phyloP scores from a whole-genome alignment of 129 eudicot genomes.

The sunflower (Helianthus annuus) region DNA sequence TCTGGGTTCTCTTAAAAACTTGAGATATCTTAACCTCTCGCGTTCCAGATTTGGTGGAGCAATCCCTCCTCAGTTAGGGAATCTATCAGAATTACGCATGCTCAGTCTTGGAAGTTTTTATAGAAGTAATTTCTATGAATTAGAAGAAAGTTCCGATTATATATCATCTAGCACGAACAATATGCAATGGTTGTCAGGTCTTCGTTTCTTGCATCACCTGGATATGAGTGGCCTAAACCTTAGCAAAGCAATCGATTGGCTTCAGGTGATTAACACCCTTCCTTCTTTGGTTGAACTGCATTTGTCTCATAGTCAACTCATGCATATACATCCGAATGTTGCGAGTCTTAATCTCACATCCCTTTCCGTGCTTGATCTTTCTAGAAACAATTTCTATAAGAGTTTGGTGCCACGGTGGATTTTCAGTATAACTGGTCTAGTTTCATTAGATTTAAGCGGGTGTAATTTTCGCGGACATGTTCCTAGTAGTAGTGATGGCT shows the following conservation, averaged over 20 bases:
- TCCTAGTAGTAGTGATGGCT: neutral
- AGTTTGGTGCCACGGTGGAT: neutral
- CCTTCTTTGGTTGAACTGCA: neutral
- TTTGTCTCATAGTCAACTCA: neutral
- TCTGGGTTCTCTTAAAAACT: neutral
- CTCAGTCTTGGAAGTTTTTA: neutral
- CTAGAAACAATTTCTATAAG: neutral
- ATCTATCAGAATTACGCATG: neutral
- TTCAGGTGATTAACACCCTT: neutral
- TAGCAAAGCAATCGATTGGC: conserved; percentile 2
- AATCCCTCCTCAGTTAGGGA: conserved; percentile 3
- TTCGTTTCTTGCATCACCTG: conserved; percentile 4
- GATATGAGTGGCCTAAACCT: neutral
- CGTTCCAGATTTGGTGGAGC: neutral
- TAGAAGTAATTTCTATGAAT: no score
- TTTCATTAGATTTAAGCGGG: neutral
- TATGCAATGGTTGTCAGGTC: conserved; percentile 13
- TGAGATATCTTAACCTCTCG: conserved; percentile 24
- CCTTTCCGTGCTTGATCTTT: conserved; percentile 4
- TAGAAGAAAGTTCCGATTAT: no score
- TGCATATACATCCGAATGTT: conserved; percentile 5
- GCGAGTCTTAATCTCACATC: neutral
- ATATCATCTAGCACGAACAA: neutral
- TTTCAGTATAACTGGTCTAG: neutral
- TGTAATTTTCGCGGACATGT: neutral